Evolutionary conservation across 352 stramenopile species (phyloP), one percentile per base, ranked within the genome.

Genomic region (Phytopythium vexans): DNA sequence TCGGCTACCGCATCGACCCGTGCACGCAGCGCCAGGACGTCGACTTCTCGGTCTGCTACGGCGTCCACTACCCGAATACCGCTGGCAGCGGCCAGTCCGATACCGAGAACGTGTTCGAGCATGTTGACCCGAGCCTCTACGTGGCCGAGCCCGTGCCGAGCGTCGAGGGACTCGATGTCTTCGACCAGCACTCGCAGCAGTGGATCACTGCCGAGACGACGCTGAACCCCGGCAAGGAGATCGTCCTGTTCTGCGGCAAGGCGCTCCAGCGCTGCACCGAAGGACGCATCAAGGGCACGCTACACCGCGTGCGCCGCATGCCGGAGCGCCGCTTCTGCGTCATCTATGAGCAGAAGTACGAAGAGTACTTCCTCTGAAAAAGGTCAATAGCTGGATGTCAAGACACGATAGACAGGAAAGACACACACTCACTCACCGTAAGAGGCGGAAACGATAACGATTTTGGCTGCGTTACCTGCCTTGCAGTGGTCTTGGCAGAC

Each of bases 291-390:
- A 60, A 63, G 36, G 74, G 74, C 50, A 82, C 74, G 11, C 53
- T 82, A 37, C 74, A 86, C 54, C 72, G 74, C 37, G 74, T 86
- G 43, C 67, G 69, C 40, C 69, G 69, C 38, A 75, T 59, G 14
- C 56, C 57, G 10, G 60, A 73, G 33, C 49, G 58, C 12, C 64
- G 74, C 31, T 83, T 82, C 52, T 86, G 74, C 58, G 72, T 86
- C 49, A 77, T 86, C 37, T 86, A 83, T 42, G 74, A 86, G 63
- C 74, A 86, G 56, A 86, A 86, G 50, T 86, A 86, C 46, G 67
- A 77, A 43, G 62, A 76, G 14, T 84, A 74, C 48, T 84, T 79
- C 53, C 47, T 70, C 42, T 77, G 45, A 73, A 14, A 41, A 49
- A 27, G 31, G 7, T 43, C 12, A n/a, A n/a, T 15, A 15, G 7